Evolutionary conservation across 495 filamentous ascomycete species (phyloP), one percentile per base, ranked within the genome.

Genomic region (Penicillium parvum): DNA sequence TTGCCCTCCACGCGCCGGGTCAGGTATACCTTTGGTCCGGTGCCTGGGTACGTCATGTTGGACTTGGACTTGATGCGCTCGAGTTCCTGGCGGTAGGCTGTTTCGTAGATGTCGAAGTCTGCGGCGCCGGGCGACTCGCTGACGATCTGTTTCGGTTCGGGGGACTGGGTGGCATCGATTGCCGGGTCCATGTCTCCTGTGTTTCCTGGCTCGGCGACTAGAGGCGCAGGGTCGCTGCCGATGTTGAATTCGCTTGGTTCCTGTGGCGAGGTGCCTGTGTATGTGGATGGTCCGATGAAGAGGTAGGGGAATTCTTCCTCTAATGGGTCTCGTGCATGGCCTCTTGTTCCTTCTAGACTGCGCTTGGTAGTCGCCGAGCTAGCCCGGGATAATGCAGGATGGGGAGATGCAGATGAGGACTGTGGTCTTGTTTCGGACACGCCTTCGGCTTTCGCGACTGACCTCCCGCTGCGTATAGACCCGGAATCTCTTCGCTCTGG

Each of bases 91-190:
- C 84, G 77, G 53, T 95, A 97, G 3, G 91, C 91, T 0, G 75
- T 79, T 49, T 95, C 88, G 57, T 95, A 96, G 32, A 96, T 82
- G 50, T 90, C 81, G 48, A 87, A 84, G 32, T 91, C 86, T 4
- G 84, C 84, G 6, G 80, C 83, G 1, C 80, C 79, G 7, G 89
- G 90, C 7, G 85, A 90, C 55, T 96, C 89, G 39, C 85, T 85
- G 28, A 96, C 81, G 12, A 84, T 41, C 11, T 48, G 60, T 17
- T 44, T 52, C 2, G 56, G 53, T 12, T 61, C 41, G 27, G 47
- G 41, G 0, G 32, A 28, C 5, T 18, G 7, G 8, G 30, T 16
- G 18, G 22, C 32, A 2, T 44, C 32, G 22, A 26, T 4, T 7
- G 51, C 45, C 12, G 30, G 19, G 21, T 56, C 53, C 25, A 39